phyloP scores from a whole-genome alignment of 2,329 filamentous ascomycete genomes.

The Phialophora expanda region DNA sequence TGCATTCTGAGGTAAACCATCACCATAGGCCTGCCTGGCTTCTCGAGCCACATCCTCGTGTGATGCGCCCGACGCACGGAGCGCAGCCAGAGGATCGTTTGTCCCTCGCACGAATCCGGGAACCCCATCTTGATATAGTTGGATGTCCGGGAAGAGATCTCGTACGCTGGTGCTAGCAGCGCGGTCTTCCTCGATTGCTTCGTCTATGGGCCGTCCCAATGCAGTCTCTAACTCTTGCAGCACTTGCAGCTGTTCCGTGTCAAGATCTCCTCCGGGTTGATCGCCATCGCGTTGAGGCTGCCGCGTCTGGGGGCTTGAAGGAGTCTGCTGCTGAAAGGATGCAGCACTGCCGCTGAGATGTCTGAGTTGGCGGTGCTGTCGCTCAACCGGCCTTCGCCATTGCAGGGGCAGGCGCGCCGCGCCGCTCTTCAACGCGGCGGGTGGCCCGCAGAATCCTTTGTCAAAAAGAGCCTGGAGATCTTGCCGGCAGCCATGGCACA shows the following conservation, averaged over 20 bases:
- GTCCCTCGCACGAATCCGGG: slow-evolving; percentile 15
- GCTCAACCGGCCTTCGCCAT: slow-evolving; percentile 18
- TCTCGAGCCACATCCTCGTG: slow-evolving; percentile 70
- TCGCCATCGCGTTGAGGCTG: slow-evolving; percentile 7
- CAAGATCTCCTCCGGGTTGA: neutral
- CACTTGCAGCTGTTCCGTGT: slow-evolving; percentile 26
- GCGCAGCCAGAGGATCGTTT: slow-evolving; percentile 18
- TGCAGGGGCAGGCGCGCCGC: slow-evolving; percentile 22
- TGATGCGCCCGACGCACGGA: slow-evolving; percentile 42
- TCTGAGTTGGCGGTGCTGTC: slow-evolving; percentile 24
- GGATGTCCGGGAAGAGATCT: slow-evolving; percentile 1
- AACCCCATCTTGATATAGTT: neutral
- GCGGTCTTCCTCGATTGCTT: slow-evolving; percentile 33
- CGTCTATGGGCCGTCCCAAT: slow-evolving; percentile 32
- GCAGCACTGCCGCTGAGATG: slow-evolving; percentile 9
- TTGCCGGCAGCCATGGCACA: slow-evolving; percentile 45
- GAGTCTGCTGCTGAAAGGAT: slow-evolving; percentile 8
- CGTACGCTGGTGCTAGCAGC: slow-evolving; percentile 10
- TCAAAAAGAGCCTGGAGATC: slow-evolving; percentile 45
- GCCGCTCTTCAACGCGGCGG: slow-evolving; percentile 21
- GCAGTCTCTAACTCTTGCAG: slow-evolving; percentile 31
- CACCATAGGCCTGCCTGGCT: slow-evolving; percentile 76
- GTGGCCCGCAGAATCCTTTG: slow-evolving; percentile 42
- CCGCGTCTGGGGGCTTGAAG: neutral
- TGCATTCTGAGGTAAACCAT: slow-evolving; percentile 74